These are phyloP conservation scores for Nemania diffusa DNA, from an alignment of 2,329 filamentous ascomycete genomes.

Conservation along the genomic window DNA sequence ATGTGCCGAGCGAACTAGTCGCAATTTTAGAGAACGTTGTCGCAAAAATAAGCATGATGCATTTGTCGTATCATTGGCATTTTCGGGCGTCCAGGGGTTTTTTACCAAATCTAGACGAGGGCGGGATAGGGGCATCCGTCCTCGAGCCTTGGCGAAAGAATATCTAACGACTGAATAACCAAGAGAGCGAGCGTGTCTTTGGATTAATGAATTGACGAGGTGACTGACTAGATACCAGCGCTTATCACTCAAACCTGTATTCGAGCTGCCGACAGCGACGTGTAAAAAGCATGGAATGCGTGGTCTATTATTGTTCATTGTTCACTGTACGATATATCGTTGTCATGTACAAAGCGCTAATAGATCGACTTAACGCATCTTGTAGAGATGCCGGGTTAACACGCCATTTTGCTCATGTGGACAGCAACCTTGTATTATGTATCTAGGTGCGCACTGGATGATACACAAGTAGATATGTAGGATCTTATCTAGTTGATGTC, in stretches of 20 bases:
- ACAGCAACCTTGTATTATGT: not conserved
- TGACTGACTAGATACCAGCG: not conserved
- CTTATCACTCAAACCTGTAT: not conserved
- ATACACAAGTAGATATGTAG: not conserved
- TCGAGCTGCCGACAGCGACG: conserved; percentile 5
- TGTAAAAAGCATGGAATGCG: conserved; percentile 10
- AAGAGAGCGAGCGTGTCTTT: conserved; percentile 16
- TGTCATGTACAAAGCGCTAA: conserved; percentile 20
- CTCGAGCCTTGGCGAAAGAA: conserved; percentile 5
- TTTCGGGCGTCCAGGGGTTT: conserved; percentile 30
- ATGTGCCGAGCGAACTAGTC: not conserved
- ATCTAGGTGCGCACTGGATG: not conserved
- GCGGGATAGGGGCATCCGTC: not conserved
- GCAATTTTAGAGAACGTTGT: conserved; percentile 7
- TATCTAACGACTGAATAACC: not conserved
- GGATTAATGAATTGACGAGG: conserved; percentile 8
- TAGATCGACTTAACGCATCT: conserved; percentile 4
- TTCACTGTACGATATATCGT: conserved; percentile 25
- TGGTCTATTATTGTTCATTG: not conserved
- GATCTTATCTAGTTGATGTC: not conserved
- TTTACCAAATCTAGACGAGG: conserved; percentile 7
- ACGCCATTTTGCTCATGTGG: not conserved
- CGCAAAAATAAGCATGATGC: not conserved
- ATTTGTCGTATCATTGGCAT: conserved; percentile 32
- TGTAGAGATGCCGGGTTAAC: not conserved